These are phyloP conservation scores for Beauveria rudraprayagi DNA, from an alignment of 2,329 filamentous ascomycete species.

Conservation along the genomic window DNA sequence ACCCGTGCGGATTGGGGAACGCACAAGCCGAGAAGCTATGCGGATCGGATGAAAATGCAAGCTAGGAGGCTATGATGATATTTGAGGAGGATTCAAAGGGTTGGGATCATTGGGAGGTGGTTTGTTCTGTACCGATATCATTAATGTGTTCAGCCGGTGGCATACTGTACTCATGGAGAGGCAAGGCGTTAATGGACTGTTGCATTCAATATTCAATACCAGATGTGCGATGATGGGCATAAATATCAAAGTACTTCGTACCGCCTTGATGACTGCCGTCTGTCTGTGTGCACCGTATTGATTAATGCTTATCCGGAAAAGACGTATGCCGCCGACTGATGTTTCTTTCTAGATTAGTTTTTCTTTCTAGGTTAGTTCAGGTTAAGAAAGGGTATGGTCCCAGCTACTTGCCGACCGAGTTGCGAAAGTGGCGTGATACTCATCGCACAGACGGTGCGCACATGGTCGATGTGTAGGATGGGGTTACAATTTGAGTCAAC, in stretches of 20 bases:
- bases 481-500: too few species aligned
- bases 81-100: not conserved
- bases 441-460: too few species aligned
- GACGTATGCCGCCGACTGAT: too few species aligned
- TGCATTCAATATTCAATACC: constrained; percentile 7
- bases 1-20: too few species aligned
- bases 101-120: not conserved
- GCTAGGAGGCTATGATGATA: not conserved
- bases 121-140: not conserved
- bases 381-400: not conserved
- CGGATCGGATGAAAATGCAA: not conserved
- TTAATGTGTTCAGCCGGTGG: constrained; percentile 4
- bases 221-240: not conserved
- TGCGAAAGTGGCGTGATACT: too few species aligned
- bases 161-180: constrained; percentile 7
- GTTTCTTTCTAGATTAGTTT: not conserved
- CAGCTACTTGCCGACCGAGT: not conserved
- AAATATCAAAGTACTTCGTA: not conserved
- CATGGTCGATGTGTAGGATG: too few species aligned
- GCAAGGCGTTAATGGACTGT: constrained; percentile 4
- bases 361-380: not conserved
- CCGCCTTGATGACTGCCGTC: not conserved
- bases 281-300: not conserved
- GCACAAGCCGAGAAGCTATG: not conserved
- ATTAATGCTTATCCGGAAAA: not conserved